Evolutionary conservation across 768 basidiomycete species (phyloP), one percentile per base, ranked within the genome.

Genomic region (Pulveroboletus sp.): DNA sequence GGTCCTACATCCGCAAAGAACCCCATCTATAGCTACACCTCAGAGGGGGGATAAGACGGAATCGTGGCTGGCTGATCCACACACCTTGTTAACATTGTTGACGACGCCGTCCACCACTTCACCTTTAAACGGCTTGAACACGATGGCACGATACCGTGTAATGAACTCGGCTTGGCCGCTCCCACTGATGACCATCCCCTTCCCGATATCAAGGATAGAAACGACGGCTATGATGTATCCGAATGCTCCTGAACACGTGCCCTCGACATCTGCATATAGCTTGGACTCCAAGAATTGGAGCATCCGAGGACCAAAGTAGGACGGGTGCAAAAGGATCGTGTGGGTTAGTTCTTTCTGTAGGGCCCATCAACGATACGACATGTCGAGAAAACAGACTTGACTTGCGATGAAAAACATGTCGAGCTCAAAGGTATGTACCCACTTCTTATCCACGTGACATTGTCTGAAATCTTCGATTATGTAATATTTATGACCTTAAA

Each of bases 111-210:
- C 96, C 15, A 99, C 89, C 5, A 97, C 95, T 66, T 99, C 95
- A 9, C 93, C 94, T 69, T 97, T 96, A 79, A 98, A 98, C n/a
- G 96, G 96, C 70, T 97, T 94, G 80, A 96, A 97, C 17, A 99
- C 95, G 57, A 99, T 93, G 6, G 96, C 96, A 26, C 88, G 84
- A 71, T 98, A 99, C 47, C 87, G 77, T 18, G 93, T 92, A 56
- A 91, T 79, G 69, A 99, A 99, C 71, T 97, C 92, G 5, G 96
- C 96, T 70, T 95, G 92, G 1, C 93, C 95, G 31, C 86, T 93
- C 8, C 92, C 91, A 48, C 86, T 82, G 40, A 95, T 73, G 13
- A 97, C 88, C 79, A 92, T 89, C 8, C 93, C 94, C 69, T 90
- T 87, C 31, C 92, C 93, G 48, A 93, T 91, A 61, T 94, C 90